Conservation (phyloP, 768 basidiomycete species). For the Ramaria rubella region DNA sequence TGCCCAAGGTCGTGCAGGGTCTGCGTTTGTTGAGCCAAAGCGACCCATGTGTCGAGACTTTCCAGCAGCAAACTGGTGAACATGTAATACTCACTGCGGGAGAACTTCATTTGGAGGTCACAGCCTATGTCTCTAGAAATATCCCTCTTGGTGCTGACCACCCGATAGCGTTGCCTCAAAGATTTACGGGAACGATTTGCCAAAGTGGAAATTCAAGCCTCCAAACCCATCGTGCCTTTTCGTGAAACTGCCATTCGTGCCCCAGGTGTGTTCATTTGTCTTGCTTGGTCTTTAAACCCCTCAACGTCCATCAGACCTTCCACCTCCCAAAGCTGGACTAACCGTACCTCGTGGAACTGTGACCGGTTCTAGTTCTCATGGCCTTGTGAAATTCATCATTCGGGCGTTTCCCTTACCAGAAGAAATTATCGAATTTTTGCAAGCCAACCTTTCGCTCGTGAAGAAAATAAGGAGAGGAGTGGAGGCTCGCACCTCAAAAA, state of each 20-base stretch:
- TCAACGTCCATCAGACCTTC: constrained; percentile 59
- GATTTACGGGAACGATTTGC: constrained; percentile 96
- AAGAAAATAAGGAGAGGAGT: constrained; percentile 53
- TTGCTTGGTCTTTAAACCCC: not conserved
- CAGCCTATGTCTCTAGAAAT: not conserved
- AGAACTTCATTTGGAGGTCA: constrained; percentile 89
- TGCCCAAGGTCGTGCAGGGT: constrained; percentile 83
- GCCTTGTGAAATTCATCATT: constrained; percentile 73
- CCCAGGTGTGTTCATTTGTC: constrained; percentile 40
- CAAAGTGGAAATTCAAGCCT: constrained; percentile 84
- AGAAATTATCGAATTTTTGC: constrained; percentile 67
- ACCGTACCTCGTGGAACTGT: constrained; percentile 74
- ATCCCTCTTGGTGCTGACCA: not conserved
- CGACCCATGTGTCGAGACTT: constrained; percentile 95
- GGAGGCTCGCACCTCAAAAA: constrained; percentile 19
- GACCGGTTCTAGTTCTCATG: constrained; percentile 57
- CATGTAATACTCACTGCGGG: constrained; percentile 96
- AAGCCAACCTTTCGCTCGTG: constrained; percentile 60
- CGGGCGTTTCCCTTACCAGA: constrained; percentile 76
- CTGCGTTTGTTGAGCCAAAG: constrained; percentile 87
- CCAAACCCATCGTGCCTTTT: constrained; percentile 95
- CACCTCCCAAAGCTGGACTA: constrained; percentile 61
- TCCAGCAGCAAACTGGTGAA: constrained; percentile 95
- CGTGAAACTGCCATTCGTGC: constrained; percentile 88
- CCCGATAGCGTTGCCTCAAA: constrained; percentile 78